Evolutionary conservation across 805 yeast species (phyloP), one percentile per base, ranked within the genome.

Genomic region (Metschnikowia colocasiae): DNA sequence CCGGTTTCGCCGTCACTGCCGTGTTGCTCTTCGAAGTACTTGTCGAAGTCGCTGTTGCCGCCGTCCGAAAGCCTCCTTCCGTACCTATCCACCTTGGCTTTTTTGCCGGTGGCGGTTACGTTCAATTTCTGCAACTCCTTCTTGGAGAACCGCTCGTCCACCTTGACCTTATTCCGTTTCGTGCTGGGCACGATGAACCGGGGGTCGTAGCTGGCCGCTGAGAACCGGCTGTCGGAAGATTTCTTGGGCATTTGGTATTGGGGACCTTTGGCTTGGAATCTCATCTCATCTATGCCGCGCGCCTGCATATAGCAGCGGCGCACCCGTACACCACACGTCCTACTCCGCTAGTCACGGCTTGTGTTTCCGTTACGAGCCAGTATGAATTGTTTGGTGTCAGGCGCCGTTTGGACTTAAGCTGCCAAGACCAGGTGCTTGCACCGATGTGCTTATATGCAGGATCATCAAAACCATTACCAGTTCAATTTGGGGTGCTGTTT

Each of bases 71-170:
- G 59, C 56, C 78, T 83, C 62, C 97, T 78, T 39, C 99, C 99
- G 64, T 89, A 92, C 57, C 85, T 82, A 62, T 94, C 98, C 40
- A 88, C 84, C 49, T 79, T 80, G 4, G 85, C 78, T 48, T 76
- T 74, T 45, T 81, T 82, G n/a, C 85, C 80, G 5, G 64, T 58
- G 12, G 67, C 62, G 7, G 72, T 66, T 26, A 61, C 64, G 50
- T 64, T 71, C 52, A 73, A 66, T 52, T 82, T 78, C 43, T 73
- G 69, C 42, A 86, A 66, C 47, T 81, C 86, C 39, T 81, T 80
- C 56, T 83, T 85, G 44, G 73, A 67, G 67, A 94, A 94, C 65
- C 99, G 81, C 48, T 81, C 85, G 67, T 94, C 99, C 20, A 94
- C 75, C 56, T 86, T 81, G 32, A 89, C 85, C 62, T 85, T 86